Evolutionary conservation across 192 early-diverging fungal genomes (phyloP).

Genomic region (Entophlyctis luteolus): DNA sequence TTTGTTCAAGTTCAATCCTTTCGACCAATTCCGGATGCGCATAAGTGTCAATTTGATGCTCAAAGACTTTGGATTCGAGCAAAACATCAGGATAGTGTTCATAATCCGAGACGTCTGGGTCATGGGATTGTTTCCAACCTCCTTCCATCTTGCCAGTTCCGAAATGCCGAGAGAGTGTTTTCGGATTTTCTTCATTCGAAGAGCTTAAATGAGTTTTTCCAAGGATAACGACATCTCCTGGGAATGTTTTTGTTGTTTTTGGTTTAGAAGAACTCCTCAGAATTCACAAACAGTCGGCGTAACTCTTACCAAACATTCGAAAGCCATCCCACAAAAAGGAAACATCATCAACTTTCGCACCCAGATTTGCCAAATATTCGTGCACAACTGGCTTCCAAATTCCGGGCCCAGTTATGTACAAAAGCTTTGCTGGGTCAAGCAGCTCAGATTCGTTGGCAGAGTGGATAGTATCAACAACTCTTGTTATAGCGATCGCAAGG

Average conservation of each 20-base stretch:
- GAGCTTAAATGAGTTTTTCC: neutral
- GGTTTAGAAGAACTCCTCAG: too few relatives aligned
- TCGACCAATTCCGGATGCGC: neutral
- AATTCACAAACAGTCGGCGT: neutral
- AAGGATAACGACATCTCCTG: neutral
- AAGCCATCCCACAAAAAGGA: conserved; percentile 2
- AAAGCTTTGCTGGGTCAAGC: neutral
- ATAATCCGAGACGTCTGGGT: neutral
- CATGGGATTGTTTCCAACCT: conserved; percentile 8
- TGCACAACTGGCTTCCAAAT: conserved; percentile 14
- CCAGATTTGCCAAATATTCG: neutral
- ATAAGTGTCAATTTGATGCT: neutral
- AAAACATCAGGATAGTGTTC: neutral
- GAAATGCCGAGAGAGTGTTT: neutral
- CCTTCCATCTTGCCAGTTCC: neutral
- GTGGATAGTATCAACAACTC: neutral
- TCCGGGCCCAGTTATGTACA: conserved; percentile 10
- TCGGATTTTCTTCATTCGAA: conserved; percentile 2
- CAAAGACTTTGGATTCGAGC: neutral
- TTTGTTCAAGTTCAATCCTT: neutral
- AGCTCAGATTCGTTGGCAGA: neutral
- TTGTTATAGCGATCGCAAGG: neutral
- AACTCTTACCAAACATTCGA: conserved; percentile 4
- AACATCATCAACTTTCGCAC: neutral
- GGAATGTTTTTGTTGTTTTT: neutral